phyloP scores from a whole-genome alignment of 305 asterid species.

The Petunia hybrid region DNA sequence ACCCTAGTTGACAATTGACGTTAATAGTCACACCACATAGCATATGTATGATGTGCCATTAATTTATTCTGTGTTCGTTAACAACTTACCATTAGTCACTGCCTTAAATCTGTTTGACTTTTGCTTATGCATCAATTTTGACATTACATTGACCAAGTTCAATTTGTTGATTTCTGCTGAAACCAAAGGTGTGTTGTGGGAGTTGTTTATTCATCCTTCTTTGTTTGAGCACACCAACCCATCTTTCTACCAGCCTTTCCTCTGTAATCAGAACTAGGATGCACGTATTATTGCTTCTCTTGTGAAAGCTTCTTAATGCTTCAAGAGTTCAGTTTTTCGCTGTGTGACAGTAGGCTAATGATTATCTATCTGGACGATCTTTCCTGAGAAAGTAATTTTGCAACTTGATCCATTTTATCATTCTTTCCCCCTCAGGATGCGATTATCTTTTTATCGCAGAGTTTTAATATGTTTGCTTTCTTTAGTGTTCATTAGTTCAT shows the following conservation, averaged over 20 bases:
- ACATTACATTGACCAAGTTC: neutral
- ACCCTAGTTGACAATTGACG: neutral
- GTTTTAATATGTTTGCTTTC: slow-evolving; percentile 10
- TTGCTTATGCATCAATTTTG: neutral
- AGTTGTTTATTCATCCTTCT: neutral
- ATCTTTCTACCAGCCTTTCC: slow-evolving; percentile 13
- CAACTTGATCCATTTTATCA: slow-evolving; percentile 12
- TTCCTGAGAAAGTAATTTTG: slow-evolving; percentile 1
- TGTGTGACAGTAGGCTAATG: neutral
- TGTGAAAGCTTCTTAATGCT: neutral
- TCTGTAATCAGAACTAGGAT: neutral
- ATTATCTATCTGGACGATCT: neutral
- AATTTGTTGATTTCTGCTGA: slow-evolving; percentile 14
- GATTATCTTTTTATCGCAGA: neutral
- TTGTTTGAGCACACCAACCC: neutral
- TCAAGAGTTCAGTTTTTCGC: neutral
- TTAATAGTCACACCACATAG: slow-evolving; percentile 2
- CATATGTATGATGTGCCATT: slow-evolving; percentile 1
- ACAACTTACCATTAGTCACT: neutral
- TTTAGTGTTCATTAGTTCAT: slow-evolving; percentile 12
- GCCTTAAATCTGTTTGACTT: neutral
- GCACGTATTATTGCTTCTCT: neutral
- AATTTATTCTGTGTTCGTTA: neutral
- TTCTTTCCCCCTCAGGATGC: neutral
- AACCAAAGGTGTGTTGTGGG: neutral